Percentiles rank a stretch among this genome's conserved stretches.
Conservation (phyloP, 140 eudicot genomes). For the Oenanthe javanica region DNA sequence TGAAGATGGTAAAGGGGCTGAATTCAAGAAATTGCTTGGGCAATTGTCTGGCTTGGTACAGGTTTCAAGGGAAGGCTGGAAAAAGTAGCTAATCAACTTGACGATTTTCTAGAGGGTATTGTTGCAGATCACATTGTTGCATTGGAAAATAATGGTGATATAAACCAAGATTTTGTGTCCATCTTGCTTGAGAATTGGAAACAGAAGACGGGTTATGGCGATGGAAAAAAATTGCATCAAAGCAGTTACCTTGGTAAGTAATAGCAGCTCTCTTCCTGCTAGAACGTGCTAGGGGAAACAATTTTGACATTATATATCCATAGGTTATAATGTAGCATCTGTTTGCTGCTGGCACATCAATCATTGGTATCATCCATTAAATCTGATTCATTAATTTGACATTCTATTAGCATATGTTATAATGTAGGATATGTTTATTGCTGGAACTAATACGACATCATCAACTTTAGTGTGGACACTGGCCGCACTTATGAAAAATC, state of each 20-base stretch:
- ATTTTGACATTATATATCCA: not conserved
- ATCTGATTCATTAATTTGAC: not conserved
- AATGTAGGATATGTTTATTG: not conserved
- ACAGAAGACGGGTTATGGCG: constrained; percentile 8
- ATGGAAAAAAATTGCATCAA: constrained; percentile 19
- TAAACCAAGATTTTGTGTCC: constrained; percentile 19
- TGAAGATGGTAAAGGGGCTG: constrained; percentile 24
- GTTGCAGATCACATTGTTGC: constrained; percentile 27
- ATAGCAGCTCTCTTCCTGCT: no score
- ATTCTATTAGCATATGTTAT: no score
- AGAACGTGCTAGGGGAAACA: no score
- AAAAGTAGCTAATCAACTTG: constrained; percentile 23
- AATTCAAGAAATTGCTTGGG: constrained; percentile 18
- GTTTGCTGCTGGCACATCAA: not conserved
- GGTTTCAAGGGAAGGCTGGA: constrained; percentile 32
- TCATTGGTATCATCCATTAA: not conserved
- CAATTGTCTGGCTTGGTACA: constrained; percentile 26
- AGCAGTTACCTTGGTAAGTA: constrained; percentile 30
- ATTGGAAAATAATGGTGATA: not conserved
- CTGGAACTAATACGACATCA: not conserved
- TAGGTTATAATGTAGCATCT: not conserved
- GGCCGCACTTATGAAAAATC: not conserved
- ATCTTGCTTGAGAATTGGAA: constrained; percentile 20
- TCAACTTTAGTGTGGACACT: not conserved
- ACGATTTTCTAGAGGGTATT: constrained; percentile 28